Base-by-base conservation (phyloP, 75 land plant species). In the Sequoiadendron giganteum region DNA sequence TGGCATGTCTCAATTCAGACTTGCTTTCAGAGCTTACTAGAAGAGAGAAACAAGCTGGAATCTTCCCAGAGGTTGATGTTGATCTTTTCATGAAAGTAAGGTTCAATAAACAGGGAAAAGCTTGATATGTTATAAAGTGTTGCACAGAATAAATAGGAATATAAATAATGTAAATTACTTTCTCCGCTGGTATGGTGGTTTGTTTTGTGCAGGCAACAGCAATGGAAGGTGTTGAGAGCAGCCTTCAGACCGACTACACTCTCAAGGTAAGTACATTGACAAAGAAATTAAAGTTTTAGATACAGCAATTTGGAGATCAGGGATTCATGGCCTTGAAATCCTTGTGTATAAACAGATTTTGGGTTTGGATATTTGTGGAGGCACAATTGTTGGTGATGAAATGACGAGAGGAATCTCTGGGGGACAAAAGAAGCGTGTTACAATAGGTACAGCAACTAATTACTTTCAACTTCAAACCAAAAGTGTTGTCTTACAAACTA, bases 51-150 rank as follows among this genome's bases (percentile, higher is more conserved):
- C 94, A 95, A 25, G 94, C 93, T 0, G 99, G 97, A 5, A 96
- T 97, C 30, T 89, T 91, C 40, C 99, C 99, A 7, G 99, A 97
- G 34, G 92, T 97, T 36, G 99, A 97, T 54, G 90, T 97, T 25
- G 99, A 97, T 85, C 92, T 96, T 54, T 97, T 95, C 89, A 97
- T 97, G 99, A 97, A 97, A 93, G 99, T 96, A 89, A 87, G 52
- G 28, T 80, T 43, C 43, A 43, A 80, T 80, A 21, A 10, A 70
- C 11, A 21, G 47, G 21, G 48, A 80, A 80, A 43, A 40, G 25
- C 28, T 80, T 80, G 48, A 7, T 38, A 80, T 25, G 11, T 80
- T 80, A 11, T 80, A 21, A 42, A 21, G 48, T 80, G 83, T 80
- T 80, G 19, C 80, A 11, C 80, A 80, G 30, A 42, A 80, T 16